Percentiles rank a stretch among this genome's conserved stretches.
Conservation (phyloP, 164 flowering plant species). For the Echeveria elegans region DNA sequence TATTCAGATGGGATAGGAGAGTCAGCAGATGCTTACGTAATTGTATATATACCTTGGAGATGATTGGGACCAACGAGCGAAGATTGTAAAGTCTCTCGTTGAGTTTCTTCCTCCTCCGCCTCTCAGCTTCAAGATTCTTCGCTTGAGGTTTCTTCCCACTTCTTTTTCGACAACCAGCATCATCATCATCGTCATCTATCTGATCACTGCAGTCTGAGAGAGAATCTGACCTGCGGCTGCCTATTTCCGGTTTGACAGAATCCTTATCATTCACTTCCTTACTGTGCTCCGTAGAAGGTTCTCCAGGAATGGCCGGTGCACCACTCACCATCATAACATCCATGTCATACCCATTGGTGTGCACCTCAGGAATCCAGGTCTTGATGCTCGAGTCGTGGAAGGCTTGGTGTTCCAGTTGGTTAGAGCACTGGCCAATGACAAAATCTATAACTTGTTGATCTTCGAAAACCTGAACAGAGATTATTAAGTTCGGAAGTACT, state of each 20-base stretch:
- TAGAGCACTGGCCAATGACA: background rate
- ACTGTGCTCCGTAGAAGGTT: background rate
- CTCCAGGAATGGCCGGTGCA: background rate
- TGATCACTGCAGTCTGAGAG: conserved; percentile 9
- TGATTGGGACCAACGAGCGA: conserved; percentile 5
- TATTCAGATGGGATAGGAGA: background rate
- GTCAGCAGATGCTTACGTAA: no score
- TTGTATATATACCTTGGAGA: background rate
- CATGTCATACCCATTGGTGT: background rate
- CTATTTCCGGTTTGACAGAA: background rate
- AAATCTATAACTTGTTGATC: conserved; percentile 7
- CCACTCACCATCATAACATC: background rate
- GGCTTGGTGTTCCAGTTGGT: background rate
- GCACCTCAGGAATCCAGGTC: background rate
- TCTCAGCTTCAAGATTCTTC: conserved; percentile 8
- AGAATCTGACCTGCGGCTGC: conserved; percentile 1
- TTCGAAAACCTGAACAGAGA: background rate
- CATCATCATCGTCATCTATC: conserved; percentile 9
- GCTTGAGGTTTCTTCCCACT: conserved; percentile 4
- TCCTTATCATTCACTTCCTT: background rate
- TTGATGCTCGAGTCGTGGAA: background rate
- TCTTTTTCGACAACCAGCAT: background rate
- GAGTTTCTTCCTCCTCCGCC: conserved; percentile 8
- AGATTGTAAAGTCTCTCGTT: conserved; percentile 8
- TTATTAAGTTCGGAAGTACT: background rate